Base-by-base conservation (phyloP, 495 filamentous ascomycete genomes). In the Aspergillus asperescens region DNA sequence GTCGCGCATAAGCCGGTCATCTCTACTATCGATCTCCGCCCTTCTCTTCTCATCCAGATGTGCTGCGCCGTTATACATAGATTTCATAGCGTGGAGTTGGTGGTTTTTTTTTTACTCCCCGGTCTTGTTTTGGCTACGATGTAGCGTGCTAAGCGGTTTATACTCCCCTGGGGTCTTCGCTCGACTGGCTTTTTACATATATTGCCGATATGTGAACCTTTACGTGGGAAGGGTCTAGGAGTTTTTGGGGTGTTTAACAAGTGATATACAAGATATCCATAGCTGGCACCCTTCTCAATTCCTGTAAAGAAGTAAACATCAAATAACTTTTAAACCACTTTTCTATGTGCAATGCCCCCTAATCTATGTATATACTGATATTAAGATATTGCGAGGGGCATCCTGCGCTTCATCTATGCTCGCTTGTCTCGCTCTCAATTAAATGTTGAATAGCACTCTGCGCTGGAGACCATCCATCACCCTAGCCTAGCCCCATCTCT, bases 1-100 rank as follows among this genome's bases (percentile, higher is more conserved):
- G 73, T 49, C 62, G 69, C 15, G 63, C 65, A 43, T 75, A 59
- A 57, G 15, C 7, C 19, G 6, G 9, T 42, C 23, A 8, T 28
- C 35, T 37, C 31, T 50, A 9, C 7, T 47, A 15, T 22, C 27
- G 20, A n/a, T 29, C 34, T 31, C 43, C 15, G 18, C 24, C 27
- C 49, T 56, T 40, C 18, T 38, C 40, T 41, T 31, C 34, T 24
- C 41, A 22, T 50, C 35, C 20, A 34, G 29, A 18, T 41, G 31
- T 37, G 47, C 19, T 39, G 18, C 46, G 19, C 32, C 25, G 10
- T 34, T 40, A 40, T 31, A 41, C 20, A 53, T 54, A 48, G 23
- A 51, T 35, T 44, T 44, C 49, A 56, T 58, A 62, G 59, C 62
- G 46, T 56, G 59, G 62, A 58, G 57, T 62, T 60, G 50, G 44